A percentile compares a stretch with the other conserved stretches of the same genome.
Evolutionary conservation across 768 basidiomycete genomes (phyloP).

Genomic region (Crepidotus variabilis): DNA sequence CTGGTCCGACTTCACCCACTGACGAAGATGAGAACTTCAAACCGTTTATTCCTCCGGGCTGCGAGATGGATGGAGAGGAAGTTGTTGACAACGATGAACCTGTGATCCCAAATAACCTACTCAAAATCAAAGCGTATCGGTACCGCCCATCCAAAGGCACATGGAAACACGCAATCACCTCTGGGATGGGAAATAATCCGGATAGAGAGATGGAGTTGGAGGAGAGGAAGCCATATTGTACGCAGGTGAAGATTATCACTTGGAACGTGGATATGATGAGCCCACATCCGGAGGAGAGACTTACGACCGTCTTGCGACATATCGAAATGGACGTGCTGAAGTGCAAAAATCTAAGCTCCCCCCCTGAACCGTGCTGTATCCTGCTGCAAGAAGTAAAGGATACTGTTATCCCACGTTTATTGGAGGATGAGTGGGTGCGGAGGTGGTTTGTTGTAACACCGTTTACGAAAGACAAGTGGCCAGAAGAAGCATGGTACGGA

Average conservation of each 20-base stretch:
- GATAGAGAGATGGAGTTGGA: constrained; percentile 19
- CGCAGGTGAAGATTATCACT: constrained; percentile 49
- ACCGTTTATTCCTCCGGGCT: constrained; percentile 15
- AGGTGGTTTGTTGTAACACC: constrained; percentile 59
- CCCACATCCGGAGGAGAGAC: constrained; percentile 35
- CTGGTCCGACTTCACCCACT: neutral
- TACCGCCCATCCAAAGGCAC: constrained; percentile 33
- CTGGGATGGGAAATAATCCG: constrained; percentile 24
- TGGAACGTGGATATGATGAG: constrained; percentile 67
- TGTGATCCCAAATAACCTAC: constrained; percentile 25
- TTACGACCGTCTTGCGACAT: constrained; percentile 46
- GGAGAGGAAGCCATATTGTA: constrained; percentile 24
- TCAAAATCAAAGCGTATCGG: constrained; percentile 32
- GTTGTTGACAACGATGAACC: constrained; percentile 8
- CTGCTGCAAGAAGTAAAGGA: constrained; percentile 66
- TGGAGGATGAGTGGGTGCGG: constrained; percentile 60
- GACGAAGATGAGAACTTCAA: constrained; percentile 10
- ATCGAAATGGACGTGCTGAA: constrained; percentile 50
- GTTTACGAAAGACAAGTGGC: constrained; percentile 52
- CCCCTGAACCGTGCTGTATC: constrained; percentile 55
- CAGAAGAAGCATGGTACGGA: constrained; percentile 47
- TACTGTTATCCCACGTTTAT: constrained; percentile 41
- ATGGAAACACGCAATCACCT: constrained; percentile 43
- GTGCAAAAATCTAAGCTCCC: constrained; percentile 35
- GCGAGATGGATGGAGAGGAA: constrained; percentile 7